Percentiles rank a stretch among this genome's conserved stretches.
Evolutionary conservation across 164 flowering plant genomes (phyloP).

Genomic region (Saururus chinensis): DNA sequence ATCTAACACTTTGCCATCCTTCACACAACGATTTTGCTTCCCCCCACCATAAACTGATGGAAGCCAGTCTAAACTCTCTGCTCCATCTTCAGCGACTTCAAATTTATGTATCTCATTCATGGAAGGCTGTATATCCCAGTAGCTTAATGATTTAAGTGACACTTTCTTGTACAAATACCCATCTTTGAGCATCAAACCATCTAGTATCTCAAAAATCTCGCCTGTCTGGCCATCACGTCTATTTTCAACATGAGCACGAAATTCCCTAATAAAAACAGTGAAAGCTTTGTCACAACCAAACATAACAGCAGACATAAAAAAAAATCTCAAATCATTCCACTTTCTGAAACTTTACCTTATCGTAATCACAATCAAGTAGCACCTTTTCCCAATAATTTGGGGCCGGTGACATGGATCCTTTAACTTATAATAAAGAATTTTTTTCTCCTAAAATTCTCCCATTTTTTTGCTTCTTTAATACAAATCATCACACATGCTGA

Average conservation of each 20-base stretch:
- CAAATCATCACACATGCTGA: too few species aligned
- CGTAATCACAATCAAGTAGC: too few species aligned
- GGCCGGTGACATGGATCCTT: too few species aligned
- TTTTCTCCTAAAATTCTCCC: not conserved
- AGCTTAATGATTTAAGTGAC: conserved; percentile 61
- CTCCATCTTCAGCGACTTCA: conserved; percentile 30
- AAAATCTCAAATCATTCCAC: too few species aligned
- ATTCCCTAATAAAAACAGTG: conserved; percentile 36
- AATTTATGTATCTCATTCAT: conserved; percentile 73
- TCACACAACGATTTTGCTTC: not conserved
- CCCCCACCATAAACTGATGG: conserved; percentile 59
- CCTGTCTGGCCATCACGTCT: conserved; percentile 75
- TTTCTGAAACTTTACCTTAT: too few species aligned
- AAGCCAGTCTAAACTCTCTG: conserved; percentile 62
- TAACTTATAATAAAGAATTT: too few species aligned
- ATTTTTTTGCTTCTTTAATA: not conserved
- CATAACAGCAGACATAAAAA: not conserved
- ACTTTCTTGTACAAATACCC: conserved; percentile 81
- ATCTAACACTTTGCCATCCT: conserved; percentile 13
- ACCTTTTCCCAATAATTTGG: too few species aligned
- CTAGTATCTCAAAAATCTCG: conserved; percentile 47
- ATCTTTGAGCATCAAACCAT: conserved; percentile 83
- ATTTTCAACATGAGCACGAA: conserved; percentile 55
- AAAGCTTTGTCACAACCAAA: conserved; percentile 5
- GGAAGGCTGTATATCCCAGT: conserved; percentile 51